These are phyloP conservation scores for Yamadazyma buinensis DNA, from an alignment of 1,139 yeast genomes.

Conservation along the genomic window DNA sequence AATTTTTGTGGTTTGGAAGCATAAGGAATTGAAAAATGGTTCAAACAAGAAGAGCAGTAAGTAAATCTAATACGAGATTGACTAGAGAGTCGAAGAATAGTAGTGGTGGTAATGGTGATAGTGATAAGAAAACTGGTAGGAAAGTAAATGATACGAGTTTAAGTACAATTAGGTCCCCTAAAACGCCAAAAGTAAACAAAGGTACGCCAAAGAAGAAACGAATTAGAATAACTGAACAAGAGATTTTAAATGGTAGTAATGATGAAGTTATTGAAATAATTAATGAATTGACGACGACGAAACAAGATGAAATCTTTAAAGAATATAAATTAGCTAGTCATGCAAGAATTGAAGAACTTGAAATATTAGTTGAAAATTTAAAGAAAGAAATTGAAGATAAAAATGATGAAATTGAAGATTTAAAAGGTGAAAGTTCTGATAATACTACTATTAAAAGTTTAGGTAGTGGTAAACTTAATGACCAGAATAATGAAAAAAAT, in stretches of 20 bases:
- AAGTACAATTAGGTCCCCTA: neutral
- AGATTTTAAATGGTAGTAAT: conserved; percentile 25
- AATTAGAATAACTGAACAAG: conserved; percentile 27
- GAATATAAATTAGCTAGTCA: conserved; percentile 26
- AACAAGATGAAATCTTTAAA: conserved; percentile 33
- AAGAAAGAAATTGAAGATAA: conserved; percentile 23
- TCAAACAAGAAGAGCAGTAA: conserved; percentile 12
- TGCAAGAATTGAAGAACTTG: conserved; percentile 27
- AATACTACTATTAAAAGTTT: neutral
- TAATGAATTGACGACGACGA: conserved; percentile 30
- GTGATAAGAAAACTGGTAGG: too few species aligned
- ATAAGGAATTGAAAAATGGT: too few species aligned
- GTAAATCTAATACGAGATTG: neutral
- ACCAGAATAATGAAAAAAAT: too few species aligned
- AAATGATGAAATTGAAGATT: conserved; percentile 15
- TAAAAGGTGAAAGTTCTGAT: neutral
- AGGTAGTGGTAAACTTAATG: neutral
- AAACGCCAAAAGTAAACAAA: conserved; percentile 1
- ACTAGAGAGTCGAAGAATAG: neutral
- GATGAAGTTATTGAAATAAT: conserved; percentile 29
- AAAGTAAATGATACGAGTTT: neutral
- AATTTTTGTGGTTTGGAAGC: too few species aligned
- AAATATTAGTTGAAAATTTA: conserved; percentile 24
- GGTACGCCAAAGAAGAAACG: conserved; percentile 6
- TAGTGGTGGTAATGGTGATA: too few species aligned